A percentile compares a stretch with the other conserved stretches of the same genome.
These are phyloP conservation scores for Populus trichocarpa DNA, from an alignment of 441 rosid genomes.

Conservation along the genomic window DNA sequence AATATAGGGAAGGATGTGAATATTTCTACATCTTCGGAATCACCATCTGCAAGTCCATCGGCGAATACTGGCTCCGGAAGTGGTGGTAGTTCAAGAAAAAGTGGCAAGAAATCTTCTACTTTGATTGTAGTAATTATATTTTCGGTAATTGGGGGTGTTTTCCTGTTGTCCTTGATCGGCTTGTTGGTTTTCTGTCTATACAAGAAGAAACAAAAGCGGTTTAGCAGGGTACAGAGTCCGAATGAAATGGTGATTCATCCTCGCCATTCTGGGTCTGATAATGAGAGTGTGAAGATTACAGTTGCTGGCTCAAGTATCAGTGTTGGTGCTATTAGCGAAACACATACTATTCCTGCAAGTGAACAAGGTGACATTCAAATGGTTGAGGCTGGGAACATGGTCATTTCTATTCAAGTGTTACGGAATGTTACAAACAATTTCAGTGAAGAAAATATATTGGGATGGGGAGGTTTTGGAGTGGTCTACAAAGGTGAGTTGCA, in stretches of 20 bases:
- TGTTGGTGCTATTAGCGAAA: constrained; percentile 39
- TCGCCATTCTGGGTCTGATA: constrained; percentile 50
- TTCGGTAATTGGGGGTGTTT: constrained; percentile 42
- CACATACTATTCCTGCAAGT: constrained; percentile 29
- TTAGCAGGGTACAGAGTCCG: constrained; percentile 53
- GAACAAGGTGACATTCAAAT: constrained; percentile 44
- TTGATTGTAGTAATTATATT: constrained; percentile 40
- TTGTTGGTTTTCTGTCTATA: constrained; percentile 44
- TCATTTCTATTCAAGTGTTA: constrained; percentile 62
- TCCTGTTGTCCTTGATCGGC: constrained; percentile 44
- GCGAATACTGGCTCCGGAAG: constrained; percentile 31
- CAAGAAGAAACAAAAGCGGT: constrained; percentile 39
- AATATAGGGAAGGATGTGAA: constrained; percentile 60
- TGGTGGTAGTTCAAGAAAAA: constrained; percentile 20
- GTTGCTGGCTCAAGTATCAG: constrained; percentile 49
- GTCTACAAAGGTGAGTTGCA: too few species aligned
- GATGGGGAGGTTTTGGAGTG: too few species aligned
- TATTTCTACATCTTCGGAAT: constrained; percentile 29
- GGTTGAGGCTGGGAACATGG: constrained; percentile 67
- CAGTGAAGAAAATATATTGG: too few species aligned
- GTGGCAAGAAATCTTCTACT: constrained; percentile 33
- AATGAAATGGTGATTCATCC: constrained; percentile 54
- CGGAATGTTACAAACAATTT: constrained; percentile 60
- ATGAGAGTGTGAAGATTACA: constrained; percentile 49
- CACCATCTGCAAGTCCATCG: constrained; percentile 35